phyloP scores from a whole-genome alignment of 345 rosid species.

The Rubroshorea leprosula region DNA sequence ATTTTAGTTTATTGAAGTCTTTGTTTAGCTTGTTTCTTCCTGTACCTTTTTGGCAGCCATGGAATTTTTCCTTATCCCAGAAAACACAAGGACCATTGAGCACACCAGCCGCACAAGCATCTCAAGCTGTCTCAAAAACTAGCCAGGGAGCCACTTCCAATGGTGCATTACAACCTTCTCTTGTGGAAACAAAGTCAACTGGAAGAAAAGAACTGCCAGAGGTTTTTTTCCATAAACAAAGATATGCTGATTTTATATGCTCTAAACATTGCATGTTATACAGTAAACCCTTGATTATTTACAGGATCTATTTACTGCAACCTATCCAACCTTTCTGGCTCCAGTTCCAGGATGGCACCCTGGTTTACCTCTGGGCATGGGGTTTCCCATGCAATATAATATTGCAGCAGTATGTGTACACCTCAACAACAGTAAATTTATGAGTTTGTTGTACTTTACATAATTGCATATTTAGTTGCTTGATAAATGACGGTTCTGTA shows the following conservation, averaged over 20 bases:
- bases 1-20: background rate
- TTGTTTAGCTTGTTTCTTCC: slow-evolving; percentile 14
- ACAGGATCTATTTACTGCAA: slow-evolving; percentile 73
- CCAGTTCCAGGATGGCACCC: slow-evolving; percentile 68
- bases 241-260: background rate
- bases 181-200: slow-evolving; percentile 37
- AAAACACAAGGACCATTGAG: slow-evolving; percentile 36
- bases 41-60: slow-evolving; percentile 37
- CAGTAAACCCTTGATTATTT: slow-evolving; percentile 17
- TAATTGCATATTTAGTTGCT: background rate
- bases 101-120: slow-evolving; percentile 43
- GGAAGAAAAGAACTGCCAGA: slow-evolving; percentile 75
- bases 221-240: slow-evolving; percentile 37
- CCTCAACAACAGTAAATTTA: slow-evolving; percentile 5
- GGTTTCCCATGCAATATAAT: slow-evolving; percentile 53
- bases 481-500: background rate
- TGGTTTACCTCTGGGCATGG: slow-evolving; percentile 61
- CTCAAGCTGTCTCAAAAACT: slow-evolving; percentile 25
- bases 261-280: background rate
- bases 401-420: slow-evolving; percentile 44
- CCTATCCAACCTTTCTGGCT: slow-evolving; percentile 49
- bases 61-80: slow-evolving; percentile 40
- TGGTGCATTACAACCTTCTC: slow-evolving; percentile 33
- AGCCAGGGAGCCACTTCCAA: slow-evolving; percentile 26
- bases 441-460: slow-evolving; percentile 6